Base-by-base conservation (phyloP, 345 rosid genomes). In the Linum trigynum region DNA sequence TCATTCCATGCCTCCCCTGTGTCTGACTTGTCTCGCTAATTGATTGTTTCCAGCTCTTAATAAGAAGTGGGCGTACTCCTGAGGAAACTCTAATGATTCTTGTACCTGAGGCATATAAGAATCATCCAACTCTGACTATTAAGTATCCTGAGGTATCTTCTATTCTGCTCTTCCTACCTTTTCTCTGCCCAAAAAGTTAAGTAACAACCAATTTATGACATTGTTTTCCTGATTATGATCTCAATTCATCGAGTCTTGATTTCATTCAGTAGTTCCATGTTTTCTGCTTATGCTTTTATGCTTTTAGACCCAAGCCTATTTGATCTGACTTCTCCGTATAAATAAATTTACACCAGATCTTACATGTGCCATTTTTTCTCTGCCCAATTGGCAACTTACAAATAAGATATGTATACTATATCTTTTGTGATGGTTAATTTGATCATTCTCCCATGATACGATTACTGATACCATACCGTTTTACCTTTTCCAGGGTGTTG, bases 91-190 rank as follows among this genome's bases (percentile, higher is more conserved):
- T 94, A 48, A 94, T 94, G 99, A 88, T 88, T 79, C 97, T 94
- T 67, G 99, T 94, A 69, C 99, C 99, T 68, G 99, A 94, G 79
- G 99, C 99, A 62, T 94, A 94, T 82, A 94, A 85, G 76, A 86
- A 90, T 51, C 99, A 94, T 75, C 99, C 99, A 64, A 94, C 99
- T 37, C 77, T 94, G 74, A 65, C 70, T 5, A 80, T 81, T 64
- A 86, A 90, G 74, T 94, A 90, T 80, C 99, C 99, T 2, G 99
- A 94, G 96, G 98, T 89, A 81, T 40, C 62, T 57, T 48, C 59
- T 76, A 5, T 65, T 38, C 7, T 41, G 1, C 45, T 61, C 36
- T 2, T 38, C 42, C 32, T 53, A 66, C 32, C 0, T 23, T 23
- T 23, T 23, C 32, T 23, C 32, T 23, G 32, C 32, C 32, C 32